These are phyloP conservation scores for Kodamaea arcana DNA, from an alignment of 1,139 yeast genomes.

Conservation along the genomic window DNA sequence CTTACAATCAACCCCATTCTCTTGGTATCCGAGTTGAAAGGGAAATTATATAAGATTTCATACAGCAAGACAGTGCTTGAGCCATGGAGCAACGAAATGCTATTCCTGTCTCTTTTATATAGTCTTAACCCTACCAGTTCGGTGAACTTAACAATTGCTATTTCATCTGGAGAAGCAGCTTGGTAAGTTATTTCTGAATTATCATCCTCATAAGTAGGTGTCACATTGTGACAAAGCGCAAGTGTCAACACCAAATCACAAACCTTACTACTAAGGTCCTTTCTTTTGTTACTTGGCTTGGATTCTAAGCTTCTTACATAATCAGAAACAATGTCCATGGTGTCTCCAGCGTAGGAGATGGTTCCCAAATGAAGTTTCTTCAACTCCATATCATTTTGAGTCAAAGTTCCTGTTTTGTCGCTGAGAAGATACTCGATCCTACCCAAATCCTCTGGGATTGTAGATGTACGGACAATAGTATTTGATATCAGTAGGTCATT, in stretches of 20 bases:
- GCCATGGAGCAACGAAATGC: slow-evolving; percentile 66
- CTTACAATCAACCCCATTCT: slow-evolving; percentile 89
- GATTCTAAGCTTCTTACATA: slow-evolving; percentile 45
- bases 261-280: slow-evolving; percentile 69
- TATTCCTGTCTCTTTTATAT: slow-evolving; percentile 74
- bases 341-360: slow-evolving; percentile 87
- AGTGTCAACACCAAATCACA: slow-evolving; percentile 76
- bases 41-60: slow-evolving; percentile 79
- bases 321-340: slow-evolving; percentile 82
- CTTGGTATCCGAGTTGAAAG: slow-evolving; percentile 92
- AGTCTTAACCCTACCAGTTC: slow-evolving; percentile 80
- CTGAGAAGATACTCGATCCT: slow-evolving; percentile 87
- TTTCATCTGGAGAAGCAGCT: slow-evolving; percentile 98
- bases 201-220: slow-evolving; percentile 57
- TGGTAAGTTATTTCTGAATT: slow-evolving; percentile 69
- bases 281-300: slow-evolving; percentile 30
- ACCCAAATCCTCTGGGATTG: slow-evolving; percentile 97
- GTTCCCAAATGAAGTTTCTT: slow-evolving; percentile 89
- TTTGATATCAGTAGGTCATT: slow-evolving; percentile 77
- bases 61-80: slow-evolving; percentile 51
- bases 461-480: slow-evolving; percentile 92
- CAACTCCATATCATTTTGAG: slow-evolving; percentile 97
- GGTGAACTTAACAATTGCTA: slow-evolving; percentile 92
- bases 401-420: slow-evolving; percentile 96
- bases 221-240: slow-evolving; percentile 93